phyloP scores from a whole-genome alignment of 1,284 basidiomycete genomes.

The Ceratobasidium theobromae region DNA sequence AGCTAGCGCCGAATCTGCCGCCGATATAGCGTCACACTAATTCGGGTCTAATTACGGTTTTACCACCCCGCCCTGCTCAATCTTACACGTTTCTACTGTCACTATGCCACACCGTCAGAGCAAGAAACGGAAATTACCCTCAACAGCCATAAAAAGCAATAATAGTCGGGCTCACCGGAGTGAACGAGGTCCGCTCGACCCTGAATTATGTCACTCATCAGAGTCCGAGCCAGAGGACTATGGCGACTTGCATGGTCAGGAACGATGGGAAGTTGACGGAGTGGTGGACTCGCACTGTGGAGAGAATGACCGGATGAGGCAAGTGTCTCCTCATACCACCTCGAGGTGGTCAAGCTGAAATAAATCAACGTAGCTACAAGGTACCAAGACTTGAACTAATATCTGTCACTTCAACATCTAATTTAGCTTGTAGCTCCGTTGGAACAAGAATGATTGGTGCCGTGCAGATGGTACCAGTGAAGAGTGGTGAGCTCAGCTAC shows the following conservation, averaged over 20 bases:
- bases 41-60: not conserved
- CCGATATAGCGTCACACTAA: not conserved
- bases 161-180: constrained; percentile 15
- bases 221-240: constrained; percentile 28
- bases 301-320: constrained; percentile 31
- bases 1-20: constrained; percentile 3
- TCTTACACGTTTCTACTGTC: not conserved
- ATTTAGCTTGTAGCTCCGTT: constrained; percentile 10
- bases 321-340: not conserved
- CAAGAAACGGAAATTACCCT: constrained; percentile 1
- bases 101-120: not conserved
- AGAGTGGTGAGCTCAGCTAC: constrained; percentile 13
- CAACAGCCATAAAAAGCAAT: too few species aligned
- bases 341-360: not conserved
- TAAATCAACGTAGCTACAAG: constrained; percentile 11
- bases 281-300: constrained; percentile 22
- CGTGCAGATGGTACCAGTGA: constrained; percentile 21
- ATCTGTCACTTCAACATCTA: not conserved
- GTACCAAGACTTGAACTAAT: not conserved
- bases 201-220: constrained; percentile 16
- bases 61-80: not conserved
- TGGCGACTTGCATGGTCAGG: constrained; percentile 13
- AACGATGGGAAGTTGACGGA: constrained; percentile 23
- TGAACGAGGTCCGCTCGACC: not conserved
- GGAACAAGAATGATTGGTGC: constrained; percentile 21